These are phyloP conservation scores for Fusarium sororula DNA, from an alignment of 2,329 filamentous ascomycete genomes.

Conservation along the genomic window DNA sequence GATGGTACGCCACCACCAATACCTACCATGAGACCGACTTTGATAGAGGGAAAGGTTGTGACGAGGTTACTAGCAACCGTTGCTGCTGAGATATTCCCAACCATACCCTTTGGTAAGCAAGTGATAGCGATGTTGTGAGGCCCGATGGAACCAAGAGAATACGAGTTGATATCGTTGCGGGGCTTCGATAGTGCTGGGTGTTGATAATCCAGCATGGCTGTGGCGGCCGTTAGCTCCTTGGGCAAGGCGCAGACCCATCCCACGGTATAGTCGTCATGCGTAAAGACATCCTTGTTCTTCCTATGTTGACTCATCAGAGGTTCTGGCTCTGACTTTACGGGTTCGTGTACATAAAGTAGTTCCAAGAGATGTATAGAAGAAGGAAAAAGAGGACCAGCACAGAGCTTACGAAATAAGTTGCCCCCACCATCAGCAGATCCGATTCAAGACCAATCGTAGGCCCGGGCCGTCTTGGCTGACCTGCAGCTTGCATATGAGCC, in stretches of 20 bases:
- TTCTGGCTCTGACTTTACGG: not conserved
- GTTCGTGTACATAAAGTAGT: fast-evolving
- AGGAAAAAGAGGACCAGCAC: not conserved
- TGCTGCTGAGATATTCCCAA: not conserved
- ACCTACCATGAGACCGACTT: not conserved
- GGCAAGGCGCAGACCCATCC: not conserved
- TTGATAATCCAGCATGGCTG: not conserved
- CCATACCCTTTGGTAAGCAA: not conserved
- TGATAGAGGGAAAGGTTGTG: not conserved
- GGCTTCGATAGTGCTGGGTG: not conserved
- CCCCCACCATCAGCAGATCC: not conserved
- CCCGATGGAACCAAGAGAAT: not conserved
- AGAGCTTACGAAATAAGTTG: not conserved
- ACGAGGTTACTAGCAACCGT: not conserved
- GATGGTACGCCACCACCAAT: not conserved
- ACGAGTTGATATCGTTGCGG: not conserved
- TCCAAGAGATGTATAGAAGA: fast-evolving
- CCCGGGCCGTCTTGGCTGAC: fast-evolving
- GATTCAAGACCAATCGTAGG: not conserved
- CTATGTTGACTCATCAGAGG: not conserved
- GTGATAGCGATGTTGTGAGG: not conserved
- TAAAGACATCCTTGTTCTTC: not conserved
- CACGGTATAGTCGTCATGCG: not conserved
- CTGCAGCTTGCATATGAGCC: not conserved
- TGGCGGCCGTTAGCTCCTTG: not conserved